Base-by-base conservation (phyloP, 129 eudicot species). In the Kitagawia praeruptora region DNA sequence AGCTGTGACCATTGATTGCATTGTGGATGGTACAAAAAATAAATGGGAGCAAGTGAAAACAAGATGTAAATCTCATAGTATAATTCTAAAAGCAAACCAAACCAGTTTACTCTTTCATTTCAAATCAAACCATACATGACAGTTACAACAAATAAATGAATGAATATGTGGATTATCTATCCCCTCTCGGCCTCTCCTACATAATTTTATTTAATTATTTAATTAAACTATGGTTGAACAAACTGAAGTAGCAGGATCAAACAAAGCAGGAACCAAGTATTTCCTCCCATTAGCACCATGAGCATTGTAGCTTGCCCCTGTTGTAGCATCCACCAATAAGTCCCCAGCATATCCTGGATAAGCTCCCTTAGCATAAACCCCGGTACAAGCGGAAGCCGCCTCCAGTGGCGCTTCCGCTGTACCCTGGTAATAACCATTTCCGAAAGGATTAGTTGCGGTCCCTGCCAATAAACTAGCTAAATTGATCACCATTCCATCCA, bases 321-420 rank as follows among this genome's bases (percentile, higher is more conserved):
- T 77, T 1, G 77, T 53, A 0, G 54, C 5, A 44, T 82, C 85
- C 63, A 82, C 81, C 81, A 82, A 27, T 19, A 86, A 34, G 48
- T 83, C 78, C 47, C 89, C 89, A 8, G 89, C 85, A 34, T 86
- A 83, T n/a, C 89, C 89, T 3, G 87, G 89, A 39, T 80, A 86
- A 6, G 89, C 86, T 2, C 89, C 89, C 25, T 74, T 80, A 1
- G 75, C 86, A 27, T 80, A 86, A 5, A 86, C 85, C 31, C 89
- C 89, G 0, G 89, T 80, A 9, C 89, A 86, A 3, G 87, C 87
- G 5, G 89, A 80, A 15, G 85, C 85, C 69, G 89, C 89, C 58
- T 86, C 89, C 10, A 86, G 71, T 0, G 85, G 89, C 27, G 87
- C 89, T 51, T 40, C 54, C 8, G 70, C 45, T 3, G 46, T 12